Evolutionary conservation across 148 eudicot genomes (phyloP), one percentile per base, ranked within the genome.

Genomic region (Gaultheria prostrata): DNA sequence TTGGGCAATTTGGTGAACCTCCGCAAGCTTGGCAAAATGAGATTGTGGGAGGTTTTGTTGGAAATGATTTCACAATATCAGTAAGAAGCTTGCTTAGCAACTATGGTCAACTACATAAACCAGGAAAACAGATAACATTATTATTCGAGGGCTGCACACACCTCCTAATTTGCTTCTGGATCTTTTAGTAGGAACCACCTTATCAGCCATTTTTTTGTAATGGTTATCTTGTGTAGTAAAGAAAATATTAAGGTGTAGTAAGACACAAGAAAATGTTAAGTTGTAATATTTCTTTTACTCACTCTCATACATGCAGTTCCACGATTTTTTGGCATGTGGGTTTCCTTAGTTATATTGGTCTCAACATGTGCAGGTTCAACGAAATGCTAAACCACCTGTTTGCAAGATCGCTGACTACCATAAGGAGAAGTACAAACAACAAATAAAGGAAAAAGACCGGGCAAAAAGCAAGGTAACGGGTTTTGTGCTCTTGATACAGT

Each of bases 331-430:
- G 56, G 30, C 43, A 10, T 33, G 73, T 6, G 14, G 9, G 48
- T 83, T 73, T 67, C 75, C 24, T 15, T 59, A 15, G 18, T 39
- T 72, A 18, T 54, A 13, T 20, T 5, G 43, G 80, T 32, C 45
- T 85, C 17, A 26, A 15, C 30, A 33, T 72, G 74, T 69, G 49
- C 87, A 95, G 98, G 98, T 95, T 85, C 86, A 93, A 21, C 81
- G 85, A 79, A 67, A 61, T 49, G 90, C 91, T 61, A 90, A 87
- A 45, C 98, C 95, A 30, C 93, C 94, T 87, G 98, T 94, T 65
- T 94, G 98, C 93, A 94, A 88, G 88, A 50, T 95, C 79, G 82
- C 86, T 87, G 92, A 95, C 88, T 94, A 91, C 90, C 78, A 89
- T 51, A 90, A 65, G 86, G 97, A 93, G 74, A 89, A 75, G 91